Conservation (phyloP, 345 rosid genomes). For the Bruguiera parviflora region DNA sequence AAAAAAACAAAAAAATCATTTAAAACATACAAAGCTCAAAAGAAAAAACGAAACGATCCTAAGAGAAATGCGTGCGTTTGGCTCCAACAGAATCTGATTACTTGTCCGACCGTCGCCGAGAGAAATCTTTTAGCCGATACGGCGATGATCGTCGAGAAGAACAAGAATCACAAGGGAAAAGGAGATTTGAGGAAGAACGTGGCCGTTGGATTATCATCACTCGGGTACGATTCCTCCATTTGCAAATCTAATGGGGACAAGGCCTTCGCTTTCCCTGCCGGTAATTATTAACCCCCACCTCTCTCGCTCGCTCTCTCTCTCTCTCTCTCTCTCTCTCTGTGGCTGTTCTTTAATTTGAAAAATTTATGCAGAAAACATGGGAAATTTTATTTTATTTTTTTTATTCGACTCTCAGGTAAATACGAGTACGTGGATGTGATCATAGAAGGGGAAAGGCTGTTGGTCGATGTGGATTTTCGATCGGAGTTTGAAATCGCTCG, state of each 20-base stretch:
- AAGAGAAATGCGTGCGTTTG: not conserved
- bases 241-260: constrained; percentile 97
- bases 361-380: not conserved
- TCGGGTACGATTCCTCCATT: constrained; percentile 69
- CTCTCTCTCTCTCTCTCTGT: too few species aligned
- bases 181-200: constrained; percentile 66
- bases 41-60: not conserved
- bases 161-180: constrained; percentile 60
- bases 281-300: constrained; percentile 22
- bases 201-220: constrained; percentile 53
- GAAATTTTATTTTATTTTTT: not conserved
- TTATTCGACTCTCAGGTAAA: constrained; percentile 47
- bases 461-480: constrained; percentile 75
- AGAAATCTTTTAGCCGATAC: constrained; percentile 78
- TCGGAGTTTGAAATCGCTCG: constrained; percentile 90
- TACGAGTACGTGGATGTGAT: constrained; percentile 75
- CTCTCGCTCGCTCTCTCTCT: not conserved
- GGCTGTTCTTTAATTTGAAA: too few species aligned
- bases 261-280: constrained; percentile 65
- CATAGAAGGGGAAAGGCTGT: constrained; percentile 49
- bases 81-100: constrained; percentile 56
- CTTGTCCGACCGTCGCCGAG: constrained; percentile 64
- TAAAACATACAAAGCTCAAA: not conserved
- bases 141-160: constrained; percentile 74
- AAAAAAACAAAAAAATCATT: too few species aligned